Evolutionary conservation across 371 early-diverging fungal genomes (phyloP).

Genomic region (Apophysomyces sp.): DNA sequence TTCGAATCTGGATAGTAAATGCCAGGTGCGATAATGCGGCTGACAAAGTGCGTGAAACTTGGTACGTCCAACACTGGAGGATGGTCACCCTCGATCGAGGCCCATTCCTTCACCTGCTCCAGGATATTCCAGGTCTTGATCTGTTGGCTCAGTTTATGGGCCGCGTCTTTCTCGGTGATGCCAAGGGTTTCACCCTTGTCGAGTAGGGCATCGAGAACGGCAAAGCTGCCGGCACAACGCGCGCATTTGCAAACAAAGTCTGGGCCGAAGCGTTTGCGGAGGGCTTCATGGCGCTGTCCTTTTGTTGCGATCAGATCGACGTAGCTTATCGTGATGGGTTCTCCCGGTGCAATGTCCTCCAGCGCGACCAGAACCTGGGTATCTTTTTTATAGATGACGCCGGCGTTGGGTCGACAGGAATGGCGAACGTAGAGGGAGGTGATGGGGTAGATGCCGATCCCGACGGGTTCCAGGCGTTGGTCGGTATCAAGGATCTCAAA

Average conservation of each 20-base stretch:
- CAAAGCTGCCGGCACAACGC: conserved; percentile 26
- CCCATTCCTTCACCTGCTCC: conserved; percentile 22
- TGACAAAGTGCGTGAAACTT: conserved; percentile 32
- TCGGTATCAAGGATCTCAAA: conserved; percentile 43
- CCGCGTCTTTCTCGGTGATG: not conserved
- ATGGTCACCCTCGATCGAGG: conserved; percentile 11
- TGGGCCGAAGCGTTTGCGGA: conserved; percentile 43
- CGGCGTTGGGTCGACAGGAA: conserved; percentile 81
- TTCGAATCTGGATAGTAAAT: conserved; percentile 18
- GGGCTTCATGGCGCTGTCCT: conserved; percentile 43
- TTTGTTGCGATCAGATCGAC: conserved; percentile 64
- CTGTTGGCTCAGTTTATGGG: not conserved
- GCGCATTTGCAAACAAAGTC: conserved; percentile 28
- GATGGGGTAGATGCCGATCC: conserved; percentile 74
- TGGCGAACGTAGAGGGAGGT: conserved; percentile 74
- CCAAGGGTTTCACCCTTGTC: conserved; percentile 3
- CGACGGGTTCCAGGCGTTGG: conserved; percentile 61
- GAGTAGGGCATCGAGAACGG: conserved; percentile 13
- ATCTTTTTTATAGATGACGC: conserved; percentile 51
- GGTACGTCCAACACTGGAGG: conserved; percentile 23
- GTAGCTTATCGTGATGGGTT: conserved; percentile 76
- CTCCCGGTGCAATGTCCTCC: conserved; percentile 60
- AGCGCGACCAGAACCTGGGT: conserved; percentile 57
- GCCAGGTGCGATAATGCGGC: conserved; percentile 31
- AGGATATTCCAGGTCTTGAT: conserved; percentile 36